These are phyloP conservation scores for Nannizzia gypsea DNA, from an alignment of 2,329 filamentous ascomycete genomes.

Conservation along the genomic window DNA sequence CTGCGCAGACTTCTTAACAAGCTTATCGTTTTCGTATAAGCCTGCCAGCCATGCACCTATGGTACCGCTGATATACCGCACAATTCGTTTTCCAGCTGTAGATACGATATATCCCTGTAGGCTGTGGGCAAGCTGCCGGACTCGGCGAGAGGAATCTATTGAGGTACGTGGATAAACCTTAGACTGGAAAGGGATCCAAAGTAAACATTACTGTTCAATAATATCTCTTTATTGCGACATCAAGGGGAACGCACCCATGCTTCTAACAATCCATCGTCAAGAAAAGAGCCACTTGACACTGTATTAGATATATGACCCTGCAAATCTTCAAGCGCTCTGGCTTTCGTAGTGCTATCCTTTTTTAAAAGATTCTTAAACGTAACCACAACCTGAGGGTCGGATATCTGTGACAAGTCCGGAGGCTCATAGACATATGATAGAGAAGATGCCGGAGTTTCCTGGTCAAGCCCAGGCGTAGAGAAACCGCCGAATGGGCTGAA, in stretches of 20 bases:
- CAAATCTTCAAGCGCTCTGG: slow-evolving; percentile 80
- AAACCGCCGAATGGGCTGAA: slow-evolving; percentile 30
- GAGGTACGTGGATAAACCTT: slow-evolving; percentile 78
- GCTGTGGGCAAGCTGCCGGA: slow-evolving; percentile 73
- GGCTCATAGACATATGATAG: slow-evolving; percentile 83
- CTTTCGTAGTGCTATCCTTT: slow-evolving; percentile 84
- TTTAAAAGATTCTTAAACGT: slow-evolving; percentile 88
- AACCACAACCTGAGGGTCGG: slow-evolving; percentile 70
- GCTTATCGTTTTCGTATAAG: slow-evolving; percentile 71
- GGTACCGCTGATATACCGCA: slow-evolving; percentile 61
- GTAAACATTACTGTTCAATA: slow-evolving; percentile 30
- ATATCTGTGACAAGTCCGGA: slow-evolving; percentile 64
- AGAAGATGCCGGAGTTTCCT: slow-evolving; percentile 42
- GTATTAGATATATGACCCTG: slow-evolving; percentile 50
- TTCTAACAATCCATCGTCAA: slow-evolving; percentile 73
- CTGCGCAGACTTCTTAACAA: slow-evolving; percentile 61
- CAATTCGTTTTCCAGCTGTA: slow-evolving; percentile 65
- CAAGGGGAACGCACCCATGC: slow-evolving; percentile 58
- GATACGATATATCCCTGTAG: slow-evolving; percentile 54
- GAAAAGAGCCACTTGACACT: slow-evolving; percentile 42
- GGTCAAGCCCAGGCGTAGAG: slow-evolving; percentile 23
- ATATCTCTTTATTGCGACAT: slow-evolving; percentile 3
- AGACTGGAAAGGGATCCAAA: slow-evolving; percentile 42
- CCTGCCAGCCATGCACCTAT: slow-evolving; percentile 88
- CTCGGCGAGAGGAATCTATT: slow-evolving; percentile 77